Evolutionary conservation across 1,284 basidiomycete genomes (phyloP), one percentile per base, ranked within the genome.

Genomic region (Fomitopsis betulina): DNA sequence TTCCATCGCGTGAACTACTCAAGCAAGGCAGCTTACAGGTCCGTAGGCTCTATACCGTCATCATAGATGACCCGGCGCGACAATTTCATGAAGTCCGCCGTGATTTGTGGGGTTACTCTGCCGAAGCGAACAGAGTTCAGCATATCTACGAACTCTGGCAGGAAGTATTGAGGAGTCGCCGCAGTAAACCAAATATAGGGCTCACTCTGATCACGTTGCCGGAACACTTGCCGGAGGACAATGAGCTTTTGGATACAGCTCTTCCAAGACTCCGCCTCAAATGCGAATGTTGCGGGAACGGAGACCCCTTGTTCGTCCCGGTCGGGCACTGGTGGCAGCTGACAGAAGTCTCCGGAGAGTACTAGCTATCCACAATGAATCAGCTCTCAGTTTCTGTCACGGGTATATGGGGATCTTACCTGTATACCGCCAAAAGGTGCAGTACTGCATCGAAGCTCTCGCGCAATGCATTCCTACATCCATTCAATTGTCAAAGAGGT

Each of bases 31-130:
- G 68, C 78, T 39, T 69, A 93, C 84, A 96, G 72, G 70, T 96
- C 92, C 0, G 93, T 96, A 0, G 94, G 85, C 43, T 83, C 87
- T 27, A 94, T 80, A 0, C 87, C 91, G 67, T 94, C 92, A 7
- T 78, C 73, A 61, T 88, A 87, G 1, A 74, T 63, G 5, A 96
- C 79, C 5, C 70, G 64, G 49, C 86, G 76, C 58, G 89, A 87
- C 32, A 89, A 78, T 0, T 70, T 68, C 62, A 76, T 81, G 63
- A 95, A 93, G 8, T 77, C 76, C 6, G 69, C 61, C n/a, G 85
- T 79, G 1, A 80, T 79, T 50, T 74, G 70, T 52, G 61, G 55
- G 30, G 77, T 75, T 15, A 89, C 67, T 2, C 66, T 65, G 0
- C 87, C 87, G 51, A 81, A 83, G 27, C 88, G 79, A 85, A 90